A percentile compares a stretch with the other conserved stretches of the same genome.
These are phyloP conservation scores for Letharia lupina DNA, from an alignment of 495 filamentous ascomycete genomes.

Conservation along the genomic window DNA sequence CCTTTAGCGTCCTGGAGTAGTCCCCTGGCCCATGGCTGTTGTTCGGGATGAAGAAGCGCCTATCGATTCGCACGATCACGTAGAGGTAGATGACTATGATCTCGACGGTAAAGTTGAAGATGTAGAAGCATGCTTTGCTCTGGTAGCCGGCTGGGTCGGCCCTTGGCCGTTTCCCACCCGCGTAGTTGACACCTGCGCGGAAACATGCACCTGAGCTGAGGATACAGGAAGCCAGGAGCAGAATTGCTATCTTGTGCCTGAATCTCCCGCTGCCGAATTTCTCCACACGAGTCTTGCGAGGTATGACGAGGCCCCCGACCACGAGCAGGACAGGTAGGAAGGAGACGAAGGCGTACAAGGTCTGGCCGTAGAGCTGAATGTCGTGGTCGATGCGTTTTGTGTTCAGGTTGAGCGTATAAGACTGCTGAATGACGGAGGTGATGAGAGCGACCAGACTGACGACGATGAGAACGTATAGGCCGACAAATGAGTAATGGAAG, in stretches of 20 bases:
- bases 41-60: conserved; percentile 61
- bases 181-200: conserved; percentile 51
- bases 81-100: conserved; percentile 57
- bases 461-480: conserved; percentile 53
- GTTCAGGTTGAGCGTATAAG: conserved; percentile 53
- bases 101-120: conserved; percentile 71
- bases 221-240: conserved; percentile 46
- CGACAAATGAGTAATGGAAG: conserved; percentile 43
- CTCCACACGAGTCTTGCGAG: conserved; percentile 43
- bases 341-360: conserved; percentile 60
- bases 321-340: conserved; percentile 68
- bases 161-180: conserved; percentile 38
- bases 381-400: conserved; percentile 46
- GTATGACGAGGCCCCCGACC: conserved; percentile 43
- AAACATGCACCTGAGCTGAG: conserved; percentile 65
- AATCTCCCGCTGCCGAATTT: conserved; percentile 65
- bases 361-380: conserved; percentile 58
- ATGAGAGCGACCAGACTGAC: conserved; percentile 62
- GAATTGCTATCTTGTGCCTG: conserved; percentile 54
- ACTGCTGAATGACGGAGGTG: conserved; percentile 51
- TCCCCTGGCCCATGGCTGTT: conserved; percentile 30
- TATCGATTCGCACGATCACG: conserved; percentile 58
- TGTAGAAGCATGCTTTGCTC: conserved; percentile 63
- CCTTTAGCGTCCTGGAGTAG: conserved; percentile 14
- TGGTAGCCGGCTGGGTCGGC: conserved; percentile 58